A percentile compares a stretch with the other conserved stretches of the same genome.
phyloP scores from a whole-genome alignment of 768 basidiomycete species.

The Phaeolepiota aurea region DNA sequence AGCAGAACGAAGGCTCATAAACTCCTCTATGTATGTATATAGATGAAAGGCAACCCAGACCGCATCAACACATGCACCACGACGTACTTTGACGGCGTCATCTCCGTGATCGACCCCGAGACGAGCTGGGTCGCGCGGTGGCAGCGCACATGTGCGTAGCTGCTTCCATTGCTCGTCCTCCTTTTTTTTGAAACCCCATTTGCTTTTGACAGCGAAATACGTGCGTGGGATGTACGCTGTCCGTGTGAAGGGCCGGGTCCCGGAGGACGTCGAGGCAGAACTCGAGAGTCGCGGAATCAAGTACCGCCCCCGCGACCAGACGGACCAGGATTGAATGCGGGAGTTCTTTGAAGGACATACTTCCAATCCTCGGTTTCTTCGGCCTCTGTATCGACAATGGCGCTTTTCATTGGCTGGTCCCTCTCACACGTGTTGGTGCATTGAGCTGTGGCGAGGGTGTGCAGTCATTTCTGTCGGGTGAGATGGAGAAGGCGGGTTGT shows the following conservation, averaged over 20 bases:
- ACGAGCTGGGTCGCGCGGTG: conserved; percentile 94
- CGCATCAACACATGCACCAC: conserved; percentile 84
- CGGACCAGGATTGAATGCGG: conserved; percentile 51
- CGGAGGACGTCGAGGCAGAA: conserved; percentile 79
- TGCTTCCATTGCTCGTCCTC: conserved; percentile 2
- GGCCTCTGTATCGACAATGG: too few species aligned
- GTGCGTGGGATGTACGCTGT: conserved; percentile 91
- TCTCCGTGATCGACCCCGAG: conserved; percentile 79
- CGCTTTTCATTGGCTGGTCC: too few species aligned
- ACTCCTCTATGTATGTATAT: conserved; percentile 1
- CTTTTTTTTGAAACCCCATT: conserved; percentile 4
- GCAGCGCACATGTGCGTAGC: conserved; percentile 80
- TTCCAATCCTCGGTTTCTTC: too few species aligned
- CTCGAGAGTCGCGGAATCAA: conserved; percentile 70
- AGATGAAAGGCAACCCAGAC: conserved; percentile 89
- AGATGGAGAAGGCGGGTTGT: too few species aligned
- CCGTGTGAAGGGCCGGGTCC: conserved; percentile 77
- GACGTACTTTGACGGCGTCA: conserved; percentile 86
- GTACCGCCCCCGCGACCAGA: conserved; percentile 80
- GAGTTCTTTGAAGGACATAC: too few species aligned
- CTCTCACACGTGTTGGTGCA: background rate
- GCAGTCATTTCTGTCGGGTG: background rate
- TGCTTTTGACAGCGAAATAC: conserved; percentile 61
- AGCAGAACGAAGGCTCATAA: too few species aligned
- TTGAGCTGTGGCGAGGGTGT: background rate